Base-by-base conservation (phyloP, 176 grass and related monocot genomes). In the Phoenix dactylifera region DNA sequence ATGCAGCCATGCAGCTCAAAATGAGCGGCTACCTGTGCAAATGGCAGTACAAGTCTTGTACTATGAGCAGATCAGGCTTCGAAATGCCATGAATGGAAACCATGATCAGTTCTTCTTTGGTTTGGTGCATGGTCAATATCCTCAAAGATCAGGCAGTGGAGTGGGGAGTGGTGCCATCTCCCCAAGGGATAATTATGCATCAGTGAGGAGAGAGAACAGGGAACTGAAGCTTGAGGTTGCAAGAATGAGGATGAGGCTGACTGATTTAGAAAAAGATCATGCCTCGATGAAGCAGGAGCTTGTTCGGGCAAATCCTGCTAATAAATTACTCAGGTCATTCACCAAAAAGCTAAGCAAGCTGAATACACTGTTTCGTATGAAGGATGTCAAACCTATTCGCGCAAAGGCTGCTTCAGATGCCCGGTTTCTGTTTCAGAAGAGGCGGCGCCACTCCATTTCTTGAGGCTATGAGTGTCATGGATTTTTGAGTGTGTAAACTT, bases 181-280 rank as follows among this genome's bases (percentile, higher is more conserved):
- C 24, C 92, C 92, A 17, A 72, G 92, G 29, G 92, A 97, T 81
- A 97, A 85, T 70, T 97, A 97, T 66, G 92, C 92, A n/a, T 97
- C 86, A 3, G 87, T 97, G 44, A 49, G 92, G 24, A 79, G 87
- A 35, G 92, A 97, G 78, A 97, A 97, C 74, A 69, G 87, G 54
- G 92, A 97, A 66, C 79, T 97, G 14, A 91, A 91, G 69, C 79
- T 97, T 52, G 92, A 97, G 74, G 87, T 97, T 52, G 84, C 87
- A 17, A 82, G 92, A 23, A 97, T 97, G 92, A 68, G 92, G 68
- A 85, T 97, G 84, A 70, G 92, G 50, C 75, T 97, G 14, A 97
- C 83, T 15, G 87, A 97, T 72, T 73, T 97, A 69, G 92, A 97
- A 75, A 97, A 97, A 82, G 92, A 91, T 74, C 92, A 97, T 70